Evolutionary conservation across 768 basidiomycete species (phyloP).

Genomic region (Lactarius evosmus): DNA sequence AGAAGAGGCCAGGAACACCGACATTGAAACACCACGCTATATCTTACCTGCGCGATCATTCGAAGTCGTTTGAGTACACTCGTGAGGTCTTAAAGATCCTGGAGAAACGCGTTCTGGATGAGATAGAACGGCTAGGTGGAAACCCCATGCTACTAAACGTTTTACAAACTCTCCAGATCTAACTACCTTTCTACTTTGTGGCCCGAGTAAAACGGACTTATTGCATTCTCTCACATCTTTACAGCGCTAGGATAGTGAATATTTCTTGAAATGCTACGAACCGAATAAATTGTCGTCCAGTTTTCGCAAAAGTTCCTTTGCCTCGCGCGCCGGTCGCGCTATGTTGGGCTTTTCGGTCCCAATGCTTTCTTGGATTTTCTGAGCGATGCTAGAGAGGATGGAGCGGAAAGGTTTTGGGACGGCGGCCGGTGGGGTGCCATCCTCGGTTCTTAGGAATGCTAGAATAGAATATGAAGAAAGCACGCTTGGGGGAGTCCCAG

Average conservation of each 20-base stretch:
- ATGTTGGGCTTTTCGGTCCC: constrained; percentile 68
- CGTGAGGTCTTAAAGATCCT: constrained; percentile 61
- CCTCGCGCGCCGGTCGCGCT: constrained; percentile 77
- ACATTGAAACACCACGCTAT: constrained; percentile 81
- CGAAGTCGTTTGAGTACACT: constrained; percentile 87
- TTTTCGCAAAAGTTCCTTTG: constrained; percentile 58
- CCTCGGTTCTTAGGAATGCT: constrained; percentile 50
- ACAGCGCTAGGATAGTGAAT: not conserved
- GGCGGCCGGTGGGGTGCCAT: constrained; percentile 30
- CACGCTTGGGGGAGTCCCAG: constrained; percentile 64
- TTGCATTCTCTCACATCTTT: not conserved
- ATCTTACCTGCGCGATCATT: constrained; percentile 67
- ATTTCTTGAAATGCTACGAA: constrained; percentile 2
- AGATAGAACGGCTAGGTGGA: constrained; percentile 74
- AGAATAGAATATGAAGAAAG: constrained; percentile 60
- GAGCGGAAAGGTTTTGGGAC: constrained; percentile 60
- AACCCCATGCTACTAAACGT: constrained; percentile 60
- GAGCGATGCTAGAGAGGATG: constrained; percentile 58
- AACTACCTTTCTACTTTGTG: not conserved
- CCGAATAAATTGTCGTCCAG: constrained; percentile 26
- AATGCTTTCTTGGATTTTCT: constrained; percentile 69
- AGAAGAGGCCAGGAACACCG: constrained; percentile 79
- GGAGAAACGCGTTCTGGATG: constrained; percentile 61
- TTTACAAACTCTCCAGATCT: constrained; percentile 45
- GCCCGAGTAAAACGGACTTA: not conserved